Evolutionary conservation across 192 early-diverging fungal species (phyloP).

Genomic region (Rhizophagus sp.): DNA sequence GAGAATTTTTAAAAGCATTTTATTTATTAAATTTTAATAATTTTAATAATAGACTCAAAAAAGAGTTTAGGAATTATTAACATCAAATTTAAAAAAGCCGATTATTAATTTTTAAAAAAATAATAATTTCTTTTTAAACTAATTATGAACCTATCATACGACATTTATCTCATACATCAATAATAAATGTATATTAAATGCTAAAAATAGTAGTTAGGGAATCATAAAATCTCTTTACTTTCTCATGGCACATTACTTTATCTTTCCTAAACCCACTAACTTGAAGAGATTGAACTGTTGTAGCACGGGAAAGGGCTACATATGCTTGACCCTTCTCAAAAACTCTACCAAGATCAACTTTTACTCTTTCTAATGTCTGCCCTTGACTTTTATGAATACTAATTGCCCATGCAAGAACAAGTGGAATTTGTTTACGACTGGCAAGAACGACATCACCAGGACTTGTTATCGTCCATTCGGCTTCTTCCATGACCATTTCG

Average conservation of each 20-base stretch:
- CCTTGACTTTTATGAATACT: constrained; percentile 90
- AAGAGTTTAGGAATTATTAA: too few species aligned
- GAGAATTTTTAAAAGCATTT: too few species aligned
- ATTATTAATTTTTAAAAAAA: too few species aligned
- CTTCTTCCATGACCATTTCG: constrained; percentile 48
- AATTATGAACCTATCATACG: too few species aligned
- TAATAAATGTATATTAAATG: not conserved
- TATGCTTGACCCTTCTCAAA: constrained; percentile 88
- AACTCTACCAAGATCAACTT: constrained; percentile 71
- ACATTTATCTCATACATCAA: too few species aligned
- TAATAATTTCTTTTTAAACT: too few species aligned
- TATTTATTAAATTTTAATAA: too few species aligned
- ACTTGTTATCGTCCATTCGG: constrained; percentile 49
- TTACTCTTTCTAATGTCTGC: constrained; percentile 76
- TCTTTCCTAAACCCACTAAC: constrained; percentile 63
- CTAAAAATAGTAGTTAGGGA: not conserved
- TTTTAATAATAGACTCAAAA: too few species aligned
- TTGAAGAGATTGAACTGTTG: constrained; percentile 68
- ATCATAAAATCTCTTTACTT: constrained; percentile 67
- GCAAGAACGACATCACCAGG: constrained; percentile 36
- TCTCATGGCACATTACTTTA: constrained; percentile 73
- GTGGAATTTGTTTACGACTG: constrained; percentile 53
- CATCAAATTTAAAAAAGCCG: too few species aligned
- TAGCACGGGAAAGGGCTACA: constrained; percentile 80
- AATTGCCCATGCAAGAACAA: constrained; percentile 84